Evolutionary conservation across 2,329 filamentous ascomycete species (phyloP).

Genomic region (Arthrinium phaeospermum): DNA sequence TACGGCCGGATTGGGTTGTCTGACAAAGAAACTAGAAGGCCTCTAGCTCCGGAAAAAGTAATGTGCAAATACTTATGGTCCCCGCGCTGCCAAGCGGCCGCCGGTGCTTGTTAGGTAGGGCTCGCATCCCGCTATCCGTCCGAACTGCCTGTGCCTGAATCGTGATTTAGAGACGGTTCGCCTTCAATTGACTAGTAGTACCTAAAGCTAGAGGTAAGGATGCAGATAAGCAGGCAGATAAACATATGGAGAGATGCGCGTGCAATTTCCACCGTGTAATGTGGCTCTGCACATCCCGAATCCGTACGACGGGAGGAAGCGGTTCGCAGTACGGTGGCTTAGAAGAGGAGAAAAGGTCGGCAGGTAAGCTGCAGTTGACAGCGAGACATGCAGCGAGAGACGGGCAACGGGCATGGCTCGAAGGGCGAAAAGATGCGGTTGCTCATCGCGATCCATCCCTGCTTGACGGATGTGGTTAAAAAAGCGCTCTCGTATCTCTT

Average conservation of each 20-base stretch:
- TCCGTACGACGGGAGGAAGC: not conserved
- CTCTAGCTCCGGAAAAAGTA: not conserved
- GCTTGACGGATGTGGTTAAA: not conserved
- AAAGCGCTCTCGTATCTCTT: not conserved
- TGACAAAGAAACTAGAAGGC: not conserved
- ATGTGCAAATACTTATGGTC: not conserved
- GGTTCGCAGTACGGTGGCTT: not conserved
- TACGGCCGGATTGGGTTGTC: not conserved
- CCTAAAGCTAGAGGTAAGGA: too few relatives aligned
- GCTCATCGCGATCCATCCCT: not conserved
- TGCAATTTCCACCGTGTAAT: not conserved
- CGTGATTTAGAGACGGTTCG: not conserved
- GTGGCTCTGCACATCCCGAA: not conserved
- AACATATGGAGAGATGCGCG: not conserved
- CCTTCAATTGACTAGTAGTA: not conserved
- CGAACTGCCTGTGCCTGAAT: not conserved
- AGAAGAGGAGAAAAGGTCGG: not conserved
- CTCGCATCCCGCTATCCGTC: not conserved
- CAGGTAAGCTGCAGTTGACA: not conserved
- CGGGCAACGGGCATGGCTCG: not conserved
- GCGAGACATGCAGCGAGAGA: not conserved
- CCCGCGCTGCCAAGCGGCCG: not conserved
- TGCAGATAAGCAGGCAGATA: not conserved
- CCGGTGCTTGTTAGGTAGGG: conserved; percentile 5
- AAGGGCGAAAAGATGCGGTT: not conserved